Evolutionary conservation across 352 stramenopile genomes (phyloP).

Genomic region (Phytophthora cajani): DNA sequence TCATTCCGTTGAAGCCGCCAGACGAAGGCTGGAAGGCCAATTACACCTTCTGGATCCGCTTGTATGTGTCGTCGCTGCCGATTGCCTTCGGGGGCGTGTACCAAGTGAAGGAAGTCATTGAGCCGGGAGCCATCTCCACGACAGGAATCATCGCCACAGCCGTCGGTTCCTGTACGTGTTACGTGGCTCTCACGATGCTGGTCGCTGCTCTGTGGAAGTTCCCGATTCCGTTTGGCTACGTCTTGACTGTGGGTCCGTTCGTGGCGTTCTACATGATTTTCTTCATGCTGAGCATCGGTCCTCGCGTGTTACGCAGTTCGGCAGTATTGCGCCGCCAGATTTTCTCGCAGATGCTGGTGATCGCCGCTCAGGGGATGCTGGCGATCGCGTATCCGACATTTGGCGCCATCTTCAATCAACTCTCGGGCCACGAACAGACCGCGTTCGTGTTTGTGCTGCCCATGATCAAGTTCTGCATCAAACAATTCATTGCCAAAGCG

Average conservation of each 20-base stretch:
- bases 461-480: constrained; percentile 27
- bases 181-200: constrained; percentile 18
- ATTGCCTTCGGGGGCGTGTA: constrained; percentile 16
- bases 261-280: constrained; percentile 21
- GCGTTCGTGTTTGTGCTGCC: constrained; percentile 26
- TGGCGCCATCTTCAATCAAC: constrained; percentile 26
- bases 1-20: constrained; percentile 31
- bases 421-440: constrained; percentile 19
- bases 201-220: constrained; percentile 29
- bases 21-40: constrained; percentile 29
- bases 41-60: constrained; percentile 31
- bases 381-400: constrained; percentile 27
- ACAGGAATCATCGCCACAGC: constrained; percentile 5
- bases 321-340: constrained; percentile 5
- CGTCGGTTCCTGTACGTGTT: constrained; percentile 15
- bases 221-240: constrained; percentile 26
- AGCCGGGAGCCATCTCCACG: constrained; percentile 5
- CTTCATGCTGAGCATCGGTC: constrained; percentile 23
- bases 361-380: constrained; percentile 21
- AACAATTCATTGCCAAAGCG: constrained; percentile 22
- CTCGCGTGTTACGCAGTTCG: neutral
- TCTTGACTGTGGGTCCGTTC: constrained; percentile 23
- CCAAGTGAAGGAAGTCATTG: constrained; percentile 26
- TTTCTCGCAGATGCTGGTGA: constrained; percentile 5
- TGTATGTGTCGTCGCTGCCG: constrained; percentile 20